Evolutionary conservation across 208 protist species (phyloP).

Genomic region (Crithidia sp.): DNA sequence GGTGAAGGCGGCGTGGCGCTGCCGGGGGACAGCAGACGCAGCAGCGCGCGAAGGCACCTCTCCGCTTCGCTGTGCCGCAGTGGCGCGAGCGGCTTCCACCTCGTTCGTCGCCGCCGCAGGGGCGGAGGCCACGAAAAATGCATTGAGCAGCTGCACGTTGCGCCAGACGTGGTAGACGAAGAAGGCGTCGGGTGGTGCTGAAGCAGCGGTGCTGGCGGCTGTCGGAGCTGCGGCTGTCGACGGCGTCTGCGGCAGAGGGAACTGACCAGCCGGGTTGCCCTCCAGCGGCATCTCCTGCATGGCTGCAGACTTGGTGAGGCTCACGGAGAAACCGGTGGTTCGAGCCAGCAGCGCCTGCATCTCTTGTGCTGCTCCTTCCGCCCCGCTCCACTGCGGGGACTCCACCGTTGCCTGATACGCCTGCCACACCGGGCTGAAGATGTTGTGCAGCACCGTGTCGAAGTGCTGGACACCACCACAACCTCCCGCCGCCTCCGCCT

Average conservation of each 20-base stretch:
- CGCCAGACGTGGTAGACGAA: conserved; percentile 98
- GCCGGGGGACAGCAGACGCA: not conserved
- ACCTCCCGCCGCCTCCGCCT: too few relatives aligned
- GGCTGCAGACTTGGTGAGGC: conserved; percentile 37
- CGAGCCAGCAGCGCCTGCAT: conserved; percentile 91
- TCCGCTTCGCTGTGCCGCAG: not conserved
- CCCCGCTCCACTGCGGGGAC: not conserved
- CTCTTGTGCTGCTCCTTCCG: conserved; percentile 60
- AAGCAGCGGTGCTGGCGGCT: not conserved
- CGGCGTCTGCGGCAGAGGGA: conserved; percentile 14
- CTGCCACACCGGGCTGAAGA: conserved; percentile 98
- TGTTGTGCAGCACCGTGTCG: conserved; percentile 92
- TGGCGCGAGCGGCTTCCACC: not conserved
- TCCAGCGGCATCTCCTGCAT: conserved; percentile 54
- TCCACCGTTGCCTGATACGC: conserved; percentile 61
- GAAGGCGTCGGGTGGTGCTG: conserved; percentile 96
- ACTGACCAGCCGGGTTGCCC: conserved; percentile 23
- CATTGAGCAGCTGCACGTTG: conserved; percentile 97
- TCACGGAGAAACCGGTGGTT: conserved; percentile 88
- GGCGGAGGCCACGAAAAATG: conserved; percentile 55
- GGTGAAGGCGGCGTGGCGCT: conserved; percentile 43
- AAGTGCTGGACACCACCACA: conserved; percentile 48
- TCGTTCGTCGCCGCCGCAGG: conserved; percentile 5
- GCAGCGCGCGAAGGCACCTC: not conserved
- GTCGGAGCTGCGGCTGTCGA: not conserved